A percentile compares a stretch with the other conserved stretches of the same genome.
These are phyloP conservation scores for Oxytropis ochrocephala DNA, from an alignment of 306 rosid genomes.

Conservation along the genomic window DNA sequence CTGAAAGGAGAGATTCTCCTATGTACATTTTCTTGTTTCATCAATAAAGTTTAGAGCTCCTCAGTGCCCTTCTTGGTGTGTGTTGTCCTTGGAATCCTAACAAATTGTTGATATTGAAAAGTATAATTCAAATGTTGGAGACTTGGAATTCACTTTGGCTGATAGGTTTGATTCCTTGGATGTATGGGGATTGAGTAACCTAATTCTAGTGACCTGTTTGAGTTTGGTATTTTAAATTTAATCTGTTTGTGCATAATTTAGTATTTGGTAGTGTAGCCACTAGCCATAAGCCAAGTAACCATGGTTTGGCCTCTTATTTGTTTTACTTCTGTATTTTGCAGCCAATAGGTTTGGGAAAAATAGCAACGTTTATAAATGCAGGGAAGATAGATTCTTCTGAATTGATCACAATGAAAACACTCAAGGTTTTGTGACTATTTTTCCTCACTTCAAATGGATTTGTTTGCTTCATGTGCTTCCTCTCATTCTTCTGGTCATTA, in stretches of 20 bases:
- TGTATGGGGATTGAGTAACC: background rate
- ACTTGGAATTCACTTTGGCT: background rate
- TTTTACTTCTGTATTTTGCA: constrained; percentile 26
- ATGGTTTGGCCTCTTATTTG: background rate
- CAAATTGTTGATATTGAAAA: background rate
- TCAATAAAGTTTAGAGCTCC: no score
- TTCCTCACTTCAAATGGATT: constrained; percentile 17
- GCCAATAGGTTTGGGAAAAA: constrained; percentile 92
- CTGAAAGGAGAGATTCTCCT: no score
- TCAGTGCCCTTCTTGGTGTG: no score
- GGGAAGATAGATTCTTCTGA: constrained; percentile 92
- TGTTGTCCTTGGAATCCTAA: no score
- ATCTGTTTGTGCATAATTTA: background rate
- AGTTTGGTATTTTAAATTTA: background rate
- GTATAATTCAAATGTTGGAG: background rate
- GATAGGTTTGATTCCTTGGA: background rate
- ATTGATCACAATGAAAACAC: constrained; percentile 87
- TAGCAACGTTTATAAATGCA: constrained; percentile 72
- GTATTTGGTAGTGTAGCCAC: background rate
- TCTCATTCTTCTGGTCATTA: constrained; percentile 26
- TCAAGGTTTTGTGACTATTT: constrained; percentile 52
- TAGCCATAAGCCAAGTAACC: background rate
- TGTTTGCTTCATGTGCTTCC: constrained; percentile 15
- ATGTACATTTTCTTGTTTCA: no score
- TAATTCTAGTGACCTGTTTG: background rate